Base-by-base conservation (phyloP, 805 yeast genomes). In the Metschnikowia arizonensis region DNA sequence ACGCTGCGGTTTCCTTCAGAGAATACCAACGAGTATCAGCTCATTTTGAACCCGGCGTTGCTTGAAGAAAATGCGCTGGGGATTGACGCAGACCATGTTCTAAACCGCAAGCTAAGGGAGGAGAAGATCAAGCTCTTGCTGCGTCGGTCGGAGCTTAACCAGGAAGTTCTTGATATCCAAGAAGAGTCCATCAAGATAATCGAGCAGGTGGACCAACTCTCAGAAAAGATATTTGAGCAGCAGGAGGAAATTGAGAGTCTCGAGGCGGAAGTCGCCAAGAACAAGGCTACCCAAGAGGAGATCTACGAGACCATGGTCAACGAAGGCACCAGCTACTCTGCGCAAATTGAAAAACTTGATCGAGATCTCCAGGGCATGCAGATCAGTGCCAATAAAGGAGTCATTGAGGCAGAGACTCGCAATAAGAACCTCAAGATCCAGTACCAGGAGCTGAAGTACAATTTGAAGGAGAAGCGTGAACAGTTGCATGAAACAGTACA, bases 271-370 rank as follows among this genome's bases (percentile, higher is more conserved):
- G 66, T 85, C 29, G 66, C 79, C 0, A 73, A 77, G 17, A 63
- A 69, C 23, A 80, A 79, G 54, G 64, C 75, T 17, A 72, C 71
- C 25, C 78, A 77, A 48, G 86, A 82, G 38, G 79, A 77, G 42
- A 64, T 78, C 9, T 75, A 74, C 54, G 82, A 77, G 51, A 68
- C 75, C 35, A 73, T 77, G 79, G 65, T 72, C 35, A 67, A 77
- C 52, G 80, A 80, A 50, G 65, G 75, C 23, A 68, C 75, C 30
- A 64, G 77, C 32, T 76, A 79, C 46, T 75, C 78, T 43, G 76
- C 82, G n/a, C 85, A 84, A 58, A 74, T 81, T 42, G 90, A 83
- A 59, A 75, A 76, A 57, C 61, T 81, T 44, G 85, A 82, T 50
- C 70, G 78, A 30, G 85, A 81, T 46, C 61, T 83, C 40, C 75